phyloP scores from a whole-genome alignment of 2,329 filamentous ascomycete species.

The Endoconidiophora polonica region DNA sequence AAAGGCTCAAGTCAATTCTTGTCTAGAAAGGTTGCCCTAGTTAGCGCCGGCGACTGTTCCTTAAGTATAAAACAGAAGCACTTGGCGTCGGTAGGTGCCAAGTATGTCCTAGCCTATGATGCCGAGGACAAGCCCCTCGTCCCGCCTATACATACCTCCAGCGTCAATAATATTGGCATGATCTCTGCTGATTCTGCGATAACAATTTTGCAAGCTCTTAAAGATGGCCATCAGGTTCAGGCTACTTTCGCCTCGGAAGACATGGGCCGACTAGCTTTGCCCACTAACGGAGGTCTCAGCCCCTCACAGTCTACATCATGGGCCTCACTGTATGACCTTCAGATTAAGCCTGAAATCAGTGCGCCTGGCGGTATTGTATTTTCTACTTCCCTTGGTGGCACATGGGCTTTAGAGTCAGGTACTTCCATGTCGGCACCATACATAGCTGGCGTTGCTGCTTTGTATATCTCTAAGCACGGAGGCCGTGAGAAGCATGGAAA shows the following conservation, averaged over 20 bases:
- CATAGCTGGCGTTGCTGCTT: constrained; percentile 31
- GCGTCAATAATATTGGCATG: constrained; percentile 6
- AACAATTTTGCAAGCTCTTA: constrained; percentile 18
- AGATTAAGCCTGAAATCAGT: constrained; percentile 33
- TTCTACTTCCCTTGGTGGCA: constrained; percentile 28
- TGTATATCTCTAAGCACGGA: constrained; percentile 27
- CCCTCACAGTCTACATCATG: background rate
- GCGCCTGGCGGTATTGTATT: constrained; percentile 33
- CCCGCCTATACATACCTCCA: constrained; percentile 10
- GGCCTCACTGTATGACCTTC: constrained; percentile 24
- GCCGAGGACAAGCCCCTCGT: constrained; percentile 10
- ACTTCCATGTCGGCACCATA: constrained; percentile 41
- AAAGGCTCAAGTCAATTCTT: constrained; percentile 14
- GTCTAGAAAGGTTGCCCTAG: constrained; percentile 15
- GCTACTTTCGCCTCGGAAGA: constrained; percentile 22
- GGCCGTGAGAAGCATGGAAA: constrained; percentile 24
- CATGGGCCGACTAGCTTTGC: constrained; percentile 8
- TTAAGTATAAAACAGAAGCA: constrained; percentile 18
- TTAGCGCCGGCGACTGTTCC: constrained; percentile 21
- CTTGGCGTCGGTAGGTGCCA: constrained; percentile 16
- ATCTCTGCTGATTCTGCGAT: constrained; percentile 13
- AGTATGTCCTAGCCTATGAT: constrained; percentile 15
- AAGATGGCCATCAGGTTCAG: constrained; percentile 21
- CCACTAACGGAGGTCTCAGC: background rate
- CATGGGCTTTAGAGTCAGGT: constrained; percentile 31